A percentile compares a stretch with the other conserved stretches of the same genome.
phyloP scores from a whole-genome alignment of 805 yeast genomes.

The Metschnikowia anglica region DNA sequence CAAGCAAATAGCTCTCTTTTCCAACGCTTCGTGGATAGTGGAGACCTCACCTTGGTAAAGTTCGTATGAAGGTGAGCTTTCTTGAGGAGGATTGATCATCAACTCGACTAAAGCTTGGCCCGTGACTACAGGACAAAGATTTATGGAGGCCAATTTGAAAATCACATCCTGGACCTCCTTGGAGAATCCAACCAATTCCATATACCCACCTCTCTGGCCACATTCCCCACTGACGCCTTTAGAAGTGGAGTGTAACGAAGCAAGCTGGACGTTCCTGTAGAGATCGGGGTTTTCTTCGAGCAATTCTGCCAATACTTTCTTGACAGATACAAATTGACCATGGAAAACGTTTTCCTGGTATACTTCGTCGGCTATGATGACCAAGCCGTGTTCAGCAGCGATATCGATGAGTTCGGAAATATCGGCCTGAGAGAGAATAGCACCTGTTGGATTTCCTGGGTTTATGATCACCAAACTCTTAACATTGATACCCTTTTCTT shows the following conservation, averaged over 20 bases:
- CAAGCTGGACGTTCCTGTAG: constrained; percentile 77
- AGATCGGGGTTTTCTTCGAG: constrained; percentile 51
- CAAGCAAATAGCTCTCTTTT: constrained; percentile 60
- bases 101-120: constrained; percentile 93
- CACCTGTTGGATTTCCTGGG: constrained; percentile 99
- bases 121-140: constrained; percentile 89
- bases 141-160: constrained; percentile 84
- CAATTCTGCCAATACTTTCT: constrained; percentile 69
- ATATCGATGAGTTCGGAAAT: constrained; percentile 71
- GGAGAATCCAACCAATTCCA: constrained; percentile 85
- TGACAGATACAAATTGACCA: constrained; percentile 82
- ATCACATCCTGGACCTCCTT: constrained; percentile 67
- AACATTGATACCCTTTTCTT: constrained; percentile 55
- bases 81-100: constrained; percentile 87
- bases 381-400: constrained; percentile 82
- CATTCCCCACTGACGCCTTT: constrained; percentile 98
- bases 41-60: constrained; percentile 61
- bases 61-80: constrained; percentile 74
- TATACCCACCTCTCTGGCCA: constrained; percentile 99
- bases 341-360: constrained; percentile 89
- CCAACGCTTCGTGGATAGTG: constrained; percentile 60
- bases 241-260: constrained; percentile 94
- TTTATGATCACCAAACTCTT: constrained; percentile 88
- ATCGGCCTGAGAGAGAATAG: constrained; percentile 63
- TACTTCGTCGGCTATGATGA: constrained; percentile 95